Conservation (phyloP, 805 yeast species). For the Candida gorgasii region DNA sequence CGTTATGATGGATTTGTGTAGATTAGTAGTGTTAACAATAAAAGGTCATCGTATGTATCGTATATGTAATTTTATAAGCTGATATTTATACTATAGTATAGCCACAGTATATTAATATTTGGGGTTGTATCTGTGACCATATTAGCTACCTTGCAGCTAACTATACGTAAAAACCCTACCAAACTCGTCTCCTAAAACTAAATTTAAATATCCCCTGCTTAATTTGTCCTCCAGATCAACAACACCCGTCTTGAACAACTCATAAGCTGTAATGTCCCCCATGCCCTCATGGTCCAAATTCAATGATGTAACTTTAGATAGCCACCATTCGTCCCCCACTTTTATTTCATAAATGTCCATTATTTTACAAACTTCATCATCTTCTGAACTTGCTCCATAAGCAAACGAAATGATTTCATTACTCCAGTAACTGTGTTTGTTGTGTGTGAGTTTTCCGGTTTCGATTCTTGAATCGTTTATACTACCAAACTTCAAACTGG, state of each 20-base stretch:
- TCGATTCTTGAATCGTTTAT: constrained; percentile 30
- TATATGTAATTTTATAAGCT: too few species aligned
- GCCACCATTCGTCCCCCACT: constrained; percentile 10
- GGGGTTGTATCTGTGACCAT: too few species aligned
- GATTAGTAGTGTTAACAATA: too few species aligned
- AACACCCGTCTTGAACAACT: constrained; percentile 27
- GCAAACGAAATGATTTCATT: constrained; percentile 35
- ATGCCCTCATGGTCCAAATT: constrained; percentile 5
- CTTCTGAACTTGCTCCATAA: constrained; percentile 14
- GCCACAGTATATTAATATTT: too few species aligned
- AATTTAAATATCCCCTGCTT: constrained; percentile 35
- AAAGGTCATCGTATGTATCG: too few species aligned
- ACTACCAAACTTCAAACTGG: constrained; percentile 31
- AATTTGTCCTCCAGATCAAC: constrained; percentile 37
- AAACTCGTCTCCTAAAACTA: constrained; percentile 54
- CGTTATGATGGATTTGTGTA: too few species aligned
- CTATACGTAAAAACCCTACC: constrained; percentile 42
- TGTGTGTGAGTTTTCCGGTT: constrained; percentile 18
- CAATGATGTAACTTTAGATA: constrained; percentile 11
- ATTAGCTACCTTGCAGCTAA: too few species aligned
- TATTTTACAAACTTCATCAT: constrained; percentile 21
- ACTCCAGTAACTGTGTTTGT: constrained; percentile 38
- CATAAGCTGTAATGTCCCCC: constrained; percentile 29
- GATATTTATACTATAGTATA: too few species aligned
- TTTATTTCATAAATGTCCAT: constrained; percentile 31